These are phyloP conservation scores for Takashimella koratensis DNA, from an alignment of 1,284 basidiomycete genomes.

Conservation along the genomic window DNA sequence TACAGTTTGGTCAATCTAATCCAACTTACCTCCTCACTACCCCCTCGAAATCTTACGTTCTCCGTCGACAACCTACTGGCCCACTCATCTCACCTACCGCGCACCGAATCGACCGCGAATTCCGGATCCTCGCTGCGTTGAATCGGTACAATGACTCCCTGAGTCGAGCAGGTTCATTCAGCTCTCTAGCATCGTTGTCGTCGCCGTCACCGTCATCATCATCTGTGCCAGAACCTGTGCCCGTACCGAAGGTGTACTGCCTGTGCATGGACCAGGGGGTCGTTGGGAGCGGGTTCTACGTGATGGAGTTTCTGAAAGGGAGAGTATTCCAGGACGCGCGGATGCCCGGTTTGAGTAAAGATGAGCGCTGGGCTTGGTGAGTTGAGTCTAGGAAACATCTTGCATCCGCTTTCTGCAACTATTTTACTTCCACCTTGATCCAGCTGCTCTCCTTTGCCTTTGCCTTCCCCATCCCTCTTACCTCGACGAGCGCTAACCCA, in stretches of 20 bases:
- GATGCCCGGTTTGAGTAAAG: constrained; percentile 63
- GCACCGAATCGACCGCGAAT: constrained; percentile 92
- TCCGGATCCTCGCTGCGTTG: constrained; percentile 70
- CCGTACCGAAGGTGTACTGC: constrained; percentile 78
- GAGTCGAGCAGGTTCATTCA: background rate
- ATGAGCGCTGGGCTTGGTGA: constrained; percentile 69
- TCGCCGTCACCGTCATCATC: background rate
- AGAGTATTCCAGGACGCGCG: constrained; percentile 83
- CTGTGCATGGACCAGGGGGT: constrained; percentile 74
- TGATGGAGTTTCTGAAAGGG: constrained; percentile 92
- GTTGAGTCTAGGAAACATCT: constrained; percentile 28
- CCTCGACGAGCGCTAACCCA: background rate
- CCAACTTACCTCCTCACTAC: constrained; percentile 68
- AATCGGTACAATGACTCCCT: constrained; percentile 61
- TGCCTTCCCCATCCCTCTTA: background rate
- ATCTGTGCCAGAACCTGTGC: constrained; percentile 53
- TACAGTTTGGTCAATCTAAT: constrained; percentile 64
- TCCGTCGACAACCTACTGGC: constrained; percentile 92
- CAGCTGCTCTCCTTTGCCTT: too few species aligned
- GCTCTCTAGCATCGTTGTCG: constrained; percentile 2
- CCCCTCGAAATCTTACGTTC: constrained; percentile 53
- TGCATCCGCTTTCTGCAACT: too few species aligned
- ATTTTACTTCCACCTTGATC: too few species aligned
- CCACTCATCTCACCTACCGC: constrained; percentile 80
- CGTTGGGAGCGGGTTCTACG: constrained; percentile 86